Conservation (phyloP, 306 rosid genomes). For the Quercus bicolor region DNA sequence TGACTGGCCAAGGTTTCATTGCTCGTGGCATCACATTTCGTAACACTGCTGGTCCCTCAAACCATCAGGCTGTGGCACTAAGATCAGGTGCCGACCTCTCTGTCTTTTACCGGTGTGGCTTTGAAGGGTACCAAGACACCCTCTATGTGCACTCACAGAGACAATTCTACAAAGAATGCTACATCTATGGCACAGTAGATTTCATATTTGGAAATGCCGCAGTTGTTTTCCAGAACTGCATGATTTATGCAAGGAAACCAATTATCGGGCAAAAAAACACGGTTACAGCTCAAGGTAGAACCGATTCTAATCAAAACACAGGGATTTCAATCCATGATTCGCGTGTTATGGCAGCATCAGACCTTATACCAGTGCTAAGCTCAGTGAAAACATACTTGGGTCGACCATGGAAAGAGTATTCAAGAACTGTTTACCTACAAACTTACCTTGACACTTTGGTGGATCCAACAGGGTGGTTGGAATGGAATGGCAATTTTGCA, state of each 20-base stretch:
- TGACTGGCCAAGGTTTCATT: slow-evolving; percentile 46
- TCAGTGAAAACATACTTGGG: slow-evolving; percentile 42
- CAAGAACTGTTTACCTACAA: slow-evolving; percentile 39
- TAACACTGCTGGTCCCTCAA: slow-evolving; percentile 51
- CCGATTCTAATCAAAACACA: slow-evolving; percentile 47
- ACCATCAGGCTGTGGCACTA: slow-evolving; percentile 62
- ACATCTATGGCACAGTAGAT: slow-evolving; percentile 51
- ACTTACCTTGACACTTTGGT: slow-evolving; percentile 33
- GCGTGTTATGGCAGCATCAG: slow-evolving; percentile 36
- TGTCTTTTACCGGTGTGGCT: slow-evolving; percentile 47
- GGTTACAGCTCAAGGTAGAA: slow-evolving; percentile 53
- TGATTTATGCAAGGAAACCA: slow-evolving; percentile 46
- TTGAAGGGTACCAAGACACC: slow-evolving; percentile 64
- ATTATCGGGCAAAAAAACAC: slow-evolving; percentile 34
- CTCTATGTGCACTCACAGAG: slow-evolving; percentile 54
- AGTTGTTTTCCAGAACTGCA: slow-evolving; percentile 43
- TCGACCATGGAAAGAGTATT: slow-evolving; percentile 53
- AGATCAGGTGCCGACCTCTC: slow-evolving; percentile 52
- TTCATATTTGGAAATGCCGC: slow-evolving; percentile 64
- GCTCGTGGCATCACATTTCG: slow-evolving; percentile 52
- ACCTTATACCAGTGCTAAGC: slow-evolving; percentile 24
- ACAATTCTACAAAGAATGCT: slow-evolving; percentile 55
- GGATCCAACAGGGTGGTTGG: slow-evolving; percentile 54
- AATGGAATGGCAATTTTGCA: slow-evolving; percentile 54
- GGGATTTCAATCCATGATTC: slow-evolving; percentile 46